Percentiles rank a stretch among this genome's conserved stretches.
These are phyloP conservation scores for Cyclaneusma minus DNA, from an alignment of 2,329 filamentous ascomycete species.

Conservation along the genomic window DNA sequence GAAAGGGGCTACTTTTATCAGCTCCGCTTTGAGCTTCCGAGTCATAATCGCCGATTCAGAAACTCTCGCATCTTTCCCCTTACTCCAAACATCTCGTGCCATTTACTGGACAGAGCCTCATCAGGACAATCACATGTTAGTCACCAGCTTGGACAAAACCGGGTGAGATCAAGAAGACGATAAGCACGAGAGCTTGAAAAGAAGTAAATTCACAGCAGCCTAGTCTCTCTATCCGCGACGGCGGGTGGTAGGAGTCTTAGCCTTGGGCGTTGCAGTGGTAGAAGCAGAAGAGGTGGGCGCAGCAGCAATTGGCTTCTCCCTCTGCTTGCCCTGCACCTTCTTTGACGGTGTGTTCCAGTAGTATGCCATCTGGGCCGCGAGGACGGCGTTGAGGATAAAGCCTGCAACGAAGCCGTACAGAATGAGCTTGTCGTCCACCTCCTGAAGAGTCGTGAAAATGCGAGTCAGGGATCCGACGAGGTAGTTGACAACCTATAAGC, in stretches of 20 bases:
- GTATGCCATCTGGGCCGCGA: slow-evolving; percentile 83
- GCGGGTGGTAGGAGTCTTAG: slow-evolving; percentile 17
- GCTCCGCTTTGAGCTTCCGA: too few relatives aligned
- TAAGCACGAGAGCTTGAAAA: too few relatives aligned
- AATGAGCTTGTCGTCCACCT: slow-evolving; percentile 93
- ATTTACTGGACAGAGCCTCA: too few relatives aligned
- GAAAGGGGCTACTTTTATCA: too few relatives aligned
- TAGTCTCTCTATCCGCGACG: slow-evolving; percentile 16
- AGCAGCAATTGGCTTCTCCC: slow-evolving; percentile 12
- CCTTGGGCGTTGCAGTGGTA: slow-evolving; percentile 11
- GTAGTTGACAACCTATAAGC: slow-evolving; percentile 83
- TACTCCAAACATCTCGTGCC: too few relatives aligned
- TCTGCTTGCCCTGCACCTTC: slow-evolving; percentile 28
- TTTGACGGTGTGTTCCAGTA: slow-evolving; percentile 71
- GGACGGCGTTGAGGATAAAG: slow-evolving; percentile 73
- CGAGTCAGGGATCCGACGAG: slow-evolving; percentile 81
- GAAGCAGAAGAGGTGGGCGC: slow-evolving; percentile 5
- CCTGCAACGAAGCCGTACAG: slow-evolving; percentile 88
- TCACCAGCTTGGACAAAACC: too few relatives aligned
- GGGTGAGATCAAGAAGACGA: too few relatives aligned
- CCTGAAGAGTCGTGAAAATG: slow-evolving; percentile 94
- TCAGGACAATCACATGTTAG: too few relatives aligned
- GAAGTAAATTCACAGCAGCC: too few relatives aligned
- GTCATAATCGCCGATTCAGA: too few relatives aligned
- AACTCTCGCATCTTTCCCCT: too few relatives aligned